A percentile compares a stretch with the other conserved stretches of the same genome.
These are phyloP conservation scores for Cystofilobasidium capitatum DNA, from an alignment of 768 basidiomycete genomes.

Conservation along the genomic window DNA sequence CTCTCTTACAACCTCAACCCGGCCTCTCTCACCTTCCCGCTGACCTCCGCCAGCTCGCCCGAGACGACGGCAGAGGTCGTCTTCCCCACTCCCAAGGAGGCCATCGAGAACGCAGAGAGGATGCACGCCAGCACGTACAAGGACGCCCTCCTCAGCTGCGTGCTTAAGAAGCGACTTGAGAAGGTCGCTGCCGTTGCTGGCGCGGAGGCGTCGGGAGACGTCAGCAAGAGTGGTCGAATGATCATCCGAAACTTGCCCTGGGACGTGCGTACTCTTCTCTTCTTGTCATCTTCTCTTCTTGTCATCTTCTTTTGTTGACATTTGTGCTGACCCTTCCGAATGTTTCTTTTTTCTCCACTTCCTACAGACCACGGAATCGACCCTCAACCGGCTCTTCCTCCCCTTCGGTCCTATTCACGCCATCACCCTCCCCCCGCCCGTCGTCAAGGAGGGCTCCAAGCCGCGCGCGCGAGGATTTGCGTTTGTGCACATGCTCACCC, in stretches of 20 bases:
- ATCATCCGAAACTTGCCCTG: slow-evolving; percentile 86
- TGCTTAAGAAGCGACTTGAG: slow-evolving; percentile 76
- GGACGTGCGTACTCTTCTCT: slow-evolving; percentile 39
- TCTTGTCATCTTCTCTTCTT: not conserved
- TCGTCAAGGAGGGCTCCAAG: slow-evolving; percentile 38
- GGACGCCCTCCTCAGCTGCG: slow-evolving; percentile 71
- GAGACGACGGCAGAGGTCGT: slow-evolving; percentile 59
- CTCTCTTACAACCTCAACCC: slow-evolving; percentile 37
- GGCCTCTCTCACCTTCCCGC: not conserved
- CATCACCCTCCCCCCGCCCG: slow-evolving; percentile 59
- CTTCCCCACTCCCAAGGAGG: slow-evolving; percentile 58
- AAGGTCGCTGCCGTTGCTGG: slow-evolving; percentile 41
- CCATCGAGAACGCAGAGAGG: slow-evolving; percentile 61
- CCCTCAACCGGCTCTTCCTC: slow-evolving; percentile 74
- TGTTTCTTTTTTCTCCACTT: slow-evolving; percentile 2
- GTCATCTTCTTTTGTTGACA: not conserved
- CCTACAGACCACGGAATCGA: slow-evolving; percentile 62
- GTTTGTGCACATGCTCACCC: slow-evolving; percentile 85
- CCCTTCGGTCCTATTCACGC: slow-evolving; percentile 79
- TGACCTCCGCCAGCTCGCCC: slow-evolving; percentile 31
- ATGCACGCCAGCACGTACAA: slow-evolving; percentile 91
- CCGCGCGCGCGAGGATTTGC: slow-evolving; percentile 68
- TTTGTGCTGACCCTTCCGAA: not conserved
- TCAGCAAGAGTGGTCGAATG: slow-evolving; percentile 62
- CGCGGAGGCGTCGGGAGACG: slow-evolving; percentile 42